Evolutionary conservation across 2,329 filamentous ascomycete genomes (phyloP).

Genomic region (Aspergillus candidus): DNA sequence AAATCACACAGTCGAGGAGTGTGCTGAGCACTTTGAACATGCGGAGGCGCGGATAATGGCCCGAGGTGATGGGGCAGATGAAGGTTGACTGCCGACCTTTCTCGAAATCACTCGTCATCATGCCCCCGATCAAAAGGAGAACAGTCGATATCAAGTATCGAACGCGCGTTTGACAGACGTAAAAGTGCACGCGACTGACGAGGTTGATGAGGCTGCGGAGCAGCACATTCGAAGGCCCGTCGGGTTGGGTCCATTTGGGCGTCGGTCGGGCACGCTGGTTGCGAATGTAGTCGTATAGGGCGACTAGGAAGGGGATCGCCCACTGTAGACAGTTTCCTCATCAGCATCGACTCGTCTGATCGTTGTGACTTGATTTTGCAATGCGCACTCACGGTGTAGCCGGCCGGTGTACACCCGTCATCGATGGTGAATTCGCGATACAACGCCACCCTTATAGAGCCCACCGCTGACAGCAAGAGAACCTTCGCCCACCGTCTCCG

Average conservation of each 20-base stretch:
- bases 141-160: conserved; percentile 35
- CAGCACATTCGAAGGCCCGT: conserved; percentile 13
- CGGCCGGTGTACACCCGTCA: conserved; percentile 38
- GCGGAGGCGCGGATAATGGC: conserved; percentile 29
- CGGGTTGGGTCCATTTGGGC: conserved; percentile 14
- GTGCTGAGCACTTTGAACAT: conserved; percentile 33
- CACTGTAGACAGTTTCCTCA: conserved; percentile 21
- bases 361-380: neutral
- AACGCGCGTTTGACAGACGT: conserved; percentile 28
- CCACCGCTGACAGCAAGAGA: conserved; percentile 15
- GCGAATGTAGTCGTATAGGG: conserved; percentile 37
- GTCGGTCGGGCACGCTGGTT: conserved; percentile 20
- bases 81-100: conserved; percentile 41
- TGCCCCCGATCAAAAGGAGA: conserved; percentile 35
- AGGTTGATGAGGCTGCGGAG: conserved; percentile 17
- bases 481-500: conserved; percentile 20
- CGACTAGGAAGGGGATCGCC: conserved; percentile 37
- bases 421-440: conserved; percentile 37
- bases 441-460: conserved; percentile 34
- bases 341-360: conserved; percentile 7
- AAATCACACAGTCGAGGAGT: conserved; percentile 38
- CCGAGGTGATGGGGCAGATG: conserved; percentile 42
- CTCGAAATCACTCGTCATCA: conserved; percentile 31
- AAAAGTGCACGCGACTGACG: conserved; percentile 26
- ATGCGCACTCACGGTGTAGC: conserved; percentile 27